Percentiles rank a stretch among this genome's conserved stretches.
phyloP scores from a whole-genome alignment of 2,329 filamentous ascomycete species.

The Fonsecaea pugnacius region DNA sequence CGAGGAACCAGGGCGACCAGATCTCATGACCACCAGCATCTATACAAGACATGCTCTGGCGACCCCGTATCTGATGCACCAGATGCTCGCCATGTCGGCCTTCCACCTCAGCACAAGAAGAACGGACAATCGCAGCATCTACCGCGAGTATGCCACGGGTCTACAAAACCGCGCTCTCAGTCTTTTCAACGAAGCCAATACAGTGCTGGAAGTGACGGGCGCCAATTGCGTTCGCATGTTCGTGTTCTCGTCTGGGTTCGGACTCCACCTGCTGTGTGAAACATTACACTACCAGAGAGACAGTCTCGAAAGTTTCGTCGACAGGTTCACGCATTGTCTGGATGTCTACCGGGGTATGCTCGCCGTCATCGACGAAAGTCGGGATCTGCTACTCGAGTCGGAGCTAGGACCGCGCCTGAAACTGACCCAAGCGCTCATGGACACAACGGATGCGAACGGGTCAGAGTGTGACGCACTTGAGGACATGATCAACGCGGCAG shows the following conservation, averaged over 20 bases:
- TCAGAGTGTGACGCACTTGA: constrained; percentile 23
- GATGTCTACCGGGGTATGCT: constrained; percentile 39
- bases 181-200: constrained; percentile 29
- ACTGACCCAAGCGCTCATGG: constrained; percentile 1
- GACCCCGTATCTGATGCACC: constrained; percentile 37
- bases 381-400: constrained; percentile 19
- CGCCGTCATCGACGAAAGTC: constrained; percentile 21
- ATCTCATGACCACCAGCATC: constrained; percentile 7
- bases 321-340: constrained; percentile 38
- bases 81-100: constrained; percentile 38
- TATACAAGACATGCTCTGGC: constrained; percentile 42
- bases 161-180: constrained; percentile 32
- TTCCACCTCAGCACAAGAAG: constrained; percentile 47
- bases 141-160: constrained; percentile 30
- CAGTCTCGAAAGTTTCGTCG: constrained; percentile 45
- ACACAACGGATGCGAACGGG: not conserved
- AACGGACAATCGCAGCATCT: constrained; percentile 17
- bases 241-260: constrained; percentile 33
- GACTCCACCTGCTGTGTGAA: constrained; percentile 49
- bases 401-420: constrained; percentile 26
- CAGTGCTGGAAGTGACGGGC: constrained; percentile 22
- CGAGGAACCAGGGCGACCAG: constrained; percentile 37
- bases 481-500: constrained; percentile 21
- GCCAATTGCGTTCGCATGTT: constrained; percentile 33
- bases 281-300: constrained; percentile 47